Conservation (phyloP, 768 basidiomycete species). For the Tylopilus balloui region DNA sequence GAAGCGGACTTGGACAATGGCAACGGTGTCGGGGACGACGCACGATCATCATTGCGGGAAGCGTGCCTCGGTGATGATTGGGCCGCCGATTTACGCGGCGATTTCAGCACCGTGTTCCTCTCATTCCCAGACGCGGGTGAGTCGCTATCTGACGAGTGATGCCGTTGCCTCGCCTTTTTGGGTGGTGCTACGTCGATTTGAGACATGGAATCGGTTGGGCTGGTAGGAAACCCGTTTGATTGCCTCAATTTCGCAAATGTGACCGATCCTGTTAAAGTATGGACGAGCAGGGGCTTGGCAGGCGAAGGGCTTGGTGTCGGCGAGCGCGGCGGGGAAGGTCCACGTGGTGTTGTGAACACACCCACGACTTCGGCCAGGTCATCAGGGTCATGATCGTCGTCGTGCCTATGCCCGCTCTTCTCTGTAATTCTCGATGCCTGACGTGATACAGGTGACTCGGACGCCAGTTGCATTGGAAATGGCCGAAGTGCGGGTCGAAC, state of each 20-base stretch:
- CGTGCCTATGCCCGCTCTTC: neutral
- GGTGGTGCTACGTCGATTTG: neutral
- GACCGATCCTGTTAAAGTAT: neutral
- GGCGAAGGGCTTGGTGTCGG: slow-evolving; percentile 20
- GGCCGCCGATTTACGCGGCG: slow-evolving; percentile 22
- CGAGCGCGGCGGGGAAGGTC: slow-evolving; percentile 19
- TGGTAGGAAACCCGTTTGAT: slow-evolving; percentile 8
- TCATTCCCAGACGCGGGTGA: slow-evolving; percentile 3
- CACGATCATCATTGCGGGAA: neutral
- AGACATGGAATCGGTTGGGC: slow-evolving; percentile 5
- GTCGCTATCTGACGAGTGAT: slow-evolving; percentile 5
- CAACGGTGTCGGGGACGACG: slow-evolving; percentile 15
- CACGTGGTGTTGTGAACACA: slow-evolving; percentile 21
- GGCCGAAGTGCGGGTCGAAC: slow-evolving; percentile 13
- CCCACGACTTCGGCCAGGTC: slow-evolving; percentile 13
- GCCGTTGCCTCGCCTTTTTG: slow-evolving; percentile 1
- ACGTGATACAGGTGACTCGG: neutral
- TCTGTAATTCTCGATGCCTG: neutral
- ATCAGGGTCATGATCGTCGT: neutral
- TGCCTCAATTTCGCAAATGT: neutral
- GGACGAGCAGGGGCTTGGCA: neutral
- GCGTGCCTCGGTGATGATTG: slow-evolving; percentile 27
- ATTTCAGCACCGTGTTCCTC: slow-evolving; percentile 13
- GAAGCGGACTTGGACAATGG: neutral
- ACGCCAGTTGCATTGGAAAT: slow-evolving; percentile 26